These are phyloP conservation scores for Parastagonospora nodorum DNA, from an alignment of 2,329 filamentous ascomycete genomes.

Conservation along the genomic window DNA sequence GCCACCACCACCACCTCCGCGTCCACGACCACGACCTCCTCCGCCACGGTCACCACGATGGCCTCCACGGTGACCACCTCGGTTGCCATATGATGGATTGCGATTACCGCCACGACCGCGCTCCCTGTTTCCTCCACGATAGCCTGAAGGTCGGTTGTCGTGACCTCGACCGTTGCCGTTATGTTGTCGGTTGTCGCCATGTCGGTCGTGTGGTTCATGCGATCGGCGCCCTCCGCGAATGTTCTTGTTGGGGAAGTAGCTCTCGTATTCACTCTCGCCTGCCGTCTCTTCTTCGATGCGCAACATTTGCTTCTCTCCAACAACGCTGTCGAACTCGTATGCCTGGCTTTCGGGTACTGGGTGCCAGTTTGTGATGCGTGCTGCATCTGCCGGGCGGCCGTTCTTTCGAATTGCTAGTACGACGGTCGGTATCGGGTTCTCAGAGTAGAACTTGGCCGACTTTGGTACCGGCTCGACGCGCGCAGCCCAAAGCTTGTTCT, in stretches of 20 bases:
- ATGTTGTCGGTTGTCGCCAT: slow-evolving; percentile 31
- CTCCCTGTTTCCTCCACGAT: slow-evolving; percentile 41
- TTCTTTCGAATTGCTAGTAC: slow-evolving; percentile 81
- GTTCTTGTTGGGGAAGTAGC: slow-evolving; percentile 66
- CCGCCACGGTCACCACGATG: slow-evolving; percentile 47
- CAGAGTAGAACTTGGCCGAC: slow-evolving; percentile 70
- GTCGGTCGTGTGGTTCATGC: slow-evolving; percentile 51
- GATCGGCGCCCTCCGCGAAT: slow-evolving; percentile 37
- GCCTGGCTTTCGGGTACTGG: slow-evolving; percentile 72
- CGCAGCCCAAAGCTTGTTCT: slow-evolving; percentile 87
- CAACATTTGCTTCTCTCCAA: slow-evolving; percentile 85
- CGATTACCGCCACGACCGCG: slow-evolving; percentile 36
- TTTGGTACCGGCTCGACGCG: slow-evolving; percentile 74
- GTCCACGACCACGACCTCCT: slow-evolving; percentile 35
- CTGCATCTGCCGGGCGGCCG: slow-evolving; percentile 77
- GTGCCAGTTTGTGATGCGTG: slow-evolving; percentile 82
- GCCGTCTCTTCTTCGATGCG: slow-evolving; percentile 73
- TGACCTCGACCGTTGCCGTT: slow-evolving; percentile 28
- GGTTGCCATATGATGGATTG: slow-evolving; percentile 35
- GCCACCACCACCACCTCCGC: slow-evolving; percentile 39
- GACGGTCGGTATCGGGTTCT: slow-evolving; percentile 77
- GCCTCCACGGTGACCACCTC: slow-evolving; percentile 50
- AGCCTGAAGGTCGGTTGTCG: slow-evolving; percentile 30
- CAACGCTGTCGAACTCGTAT: slow-evolving; percentile 78
- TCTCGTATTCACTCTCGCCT: slow-evolving; percentile 68